Conservation (phyloP, 2,329 filamentous ascomycete genomes). For the Trichoderma sp. region DNA sequence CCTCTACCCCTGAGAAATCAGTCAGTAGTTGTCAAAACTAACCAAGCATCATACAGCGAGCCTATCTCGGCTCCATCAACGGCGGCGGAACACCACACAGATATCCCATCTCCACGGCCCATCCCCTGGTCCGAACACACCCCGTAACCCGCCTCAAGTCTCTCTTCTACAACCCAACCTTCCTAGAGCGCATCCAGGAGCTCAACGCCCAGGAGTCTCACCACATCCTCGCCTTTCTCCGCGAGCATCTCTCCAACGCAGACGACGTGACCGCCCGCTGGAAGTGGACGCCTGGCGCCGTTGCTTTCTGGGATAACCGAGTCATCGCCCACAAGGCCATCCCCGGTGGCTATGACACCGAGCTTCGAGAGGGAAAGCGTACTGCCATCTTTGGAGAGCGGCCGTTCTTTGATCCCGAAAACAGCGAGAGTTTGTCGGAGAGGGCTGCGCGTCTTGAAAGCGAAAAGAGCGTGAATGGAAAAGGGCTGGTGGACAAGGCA, state of each 20-base stretch:
- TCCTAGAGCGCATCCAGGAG: slow-evolving; percentile 24
- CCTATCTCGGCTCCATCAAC: slow-evolving; percentile 24
- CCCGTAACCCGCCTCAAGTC: slow-evolving; percentile 23
- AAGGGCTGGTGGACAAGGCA: not conserved
- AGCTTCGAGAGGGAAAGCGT: slow-evolving; percentile 23
- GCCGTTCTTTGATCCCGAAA: slow-evolving; percentile 24
- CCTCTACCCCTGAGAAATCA: not conserved
- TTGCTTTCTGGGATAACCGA: slow-evolving; percentile 26
- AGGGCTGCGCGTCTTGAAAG: slow-evolving; percentile 11
- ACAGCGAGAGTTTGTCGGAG: slow-evolving; percentile 22
- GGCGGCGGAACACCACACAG: slow-evolving; percentile 25
- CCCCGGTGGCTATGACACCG: slow-evolving; percentile 21
- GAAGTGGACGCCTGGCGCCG: slow-evolving; percentile 25
- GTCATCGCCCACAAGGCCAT: slow-evolving; percentile 24
- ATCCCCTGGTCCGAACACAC: slow-evolving; percentile 24
- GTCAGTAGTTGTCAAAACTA: not conserved
- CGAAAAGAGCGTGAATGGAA: slow-evolving; percentile 8
- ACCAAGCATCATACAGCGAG: not conserved
- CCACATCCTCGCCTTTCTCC: slow-evolving; percentile 24
- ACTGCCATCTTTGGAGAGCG: slow-evolving; percentile 23
- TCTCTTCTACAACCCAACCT: slow-evolving; percentile 23
- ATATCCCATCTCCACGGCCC: slow-evolving; percentile 20
- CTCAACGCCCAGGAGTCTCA: slow-evolving; percentile 24
- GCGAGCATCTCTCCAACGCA: slow-evolving; percentile 24
- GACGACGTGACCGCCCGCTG: slow-evolving; percentile 24